phyloP scores from a whole-genome alignment of 352 stramenopile genomes.

The Globisporangium rhizosaccharum region DNA sequence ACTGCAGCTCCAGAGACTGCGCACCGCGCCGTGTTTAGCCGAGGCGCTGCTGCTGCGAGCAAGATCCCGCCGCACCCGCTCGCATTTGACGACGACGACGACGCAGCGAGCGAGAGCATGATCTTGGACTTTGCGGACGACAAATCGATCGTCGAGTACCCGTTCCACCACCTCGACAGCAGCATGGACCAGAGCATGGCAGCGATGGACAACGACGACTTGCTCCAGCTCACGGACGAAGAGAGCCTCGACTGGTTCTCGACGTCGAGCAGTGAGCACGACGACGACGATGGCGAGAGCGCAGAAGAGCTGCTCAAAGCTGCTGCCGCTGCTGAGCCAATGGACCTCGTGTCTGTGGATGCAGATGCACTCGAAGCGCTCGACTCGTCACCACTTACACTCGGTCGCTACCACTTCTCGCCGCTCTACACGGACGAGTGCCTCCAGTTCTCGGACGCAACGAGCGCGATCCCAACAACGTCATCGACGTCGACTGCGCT shows the following conservation, averaged over 20 bases:
- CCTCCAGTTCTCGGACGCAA: conserved; percentile 17
- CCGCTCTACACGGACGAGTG: conserved; percentile 23
- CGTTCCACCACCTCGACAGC: conserved; percentile 30
- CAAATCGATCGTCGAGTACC: conserved; percentile 54
- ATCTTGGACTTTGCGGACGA: conserved; percentile 80
- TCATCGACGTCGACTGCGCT: conserved; percentile 20
- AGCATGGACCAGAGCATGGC: conserved; percentile 49
- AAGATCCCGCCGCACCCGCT: conserved; percentile 32
- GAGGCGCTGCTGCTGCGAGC: conserved; percentile 7
- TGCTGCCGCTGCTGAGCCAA: not conserved
- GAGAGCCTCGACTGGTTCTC: conserved; percentile 82
- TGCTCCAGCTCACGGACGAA: conserved; percentile 76
- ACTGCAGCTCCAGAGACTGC: conserved; percentile 25
- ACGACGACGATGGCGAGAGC: not conserved
- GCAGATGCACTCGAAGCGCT: not conserved
- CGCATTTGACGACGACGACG: conserved; percentile 44
- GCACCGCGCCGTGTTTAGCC: conserved; percentile 27
- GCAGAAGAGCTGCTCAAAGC: conserved; percentile 20
- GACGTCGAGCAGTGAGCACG: conserved; percentile 19
- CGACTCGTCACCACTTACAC: conserved; percentile 12
- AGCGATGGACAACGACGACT: conserved; percentile 75
- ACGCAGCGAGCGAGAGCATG: conserved; percentile 35
- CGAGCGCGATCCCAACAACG: conserved; percentile 3
- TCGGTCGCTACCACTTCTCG: conserved; percentile 22
- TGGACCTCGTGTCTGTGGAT: not conserved